phyloP scores from a whole-genome alignment of 352 stramenopile genomes.

The Halophytophthora polymorphica region DNA sequence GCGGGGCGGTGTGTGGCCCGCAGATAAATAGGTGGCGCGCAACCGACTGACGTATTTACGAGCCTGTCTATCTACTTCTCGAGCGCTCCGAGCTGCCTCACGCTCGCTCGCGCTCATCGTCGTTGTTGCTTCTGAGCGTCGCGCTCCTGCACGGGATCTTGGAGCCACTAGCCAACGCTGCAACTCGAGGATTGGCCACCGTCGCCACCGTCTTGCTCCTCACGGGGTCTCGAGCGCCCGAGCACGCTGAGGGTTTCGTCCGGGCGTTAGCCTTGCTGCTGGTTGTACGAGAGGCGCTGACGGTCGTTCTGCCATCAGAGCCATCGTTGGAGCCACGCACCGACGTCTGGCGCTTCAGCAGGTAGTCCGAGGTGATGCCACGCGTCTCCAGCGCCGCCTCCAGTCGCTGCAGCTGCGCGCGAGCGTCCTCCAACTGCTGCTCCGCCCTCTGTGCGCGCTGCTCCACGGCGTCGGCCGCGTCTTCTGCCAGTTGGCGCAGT shows the following conservation, averaged over 20 bases:
- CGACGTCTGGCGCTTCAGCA: slow-evolving; percentile 37
- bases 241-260: slow-evolving; percentile 1
- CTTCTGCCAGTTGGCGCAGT: slow-evolving; percentile 41
- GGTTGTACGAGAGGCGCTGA: too few relatives aligned
- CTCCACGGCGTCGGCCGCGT: slow-evolving; percentile 46
- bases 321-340: slow-evolving; percentile 3
- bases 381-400: slow-evolving; percentile 54
- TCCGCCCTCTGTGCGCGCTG: slow-evolving; percentile 33
- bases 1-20: too few relatives aligned
- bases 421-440: slow-evolving; percentile 23
- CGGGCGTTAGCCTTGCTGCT: slow-evolving; percentile 1
- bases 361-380: slow-evolving; percentile 63
- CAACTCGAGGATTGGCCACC: slow-evolving; percentile 2
- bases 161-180: neutral
- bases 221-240: neutral
- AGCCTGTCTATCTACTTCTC: slow-evolving; percentile 15
- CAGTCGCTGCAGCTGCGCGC: slow-evolving; percentile 30
- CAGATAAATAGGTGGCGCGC: too few relatives aligned
- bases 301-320: too few relatives aligned
- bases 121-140: slow-evolving; percentile 16
- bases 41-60: too few relatives aligned
- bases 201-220: slow-evolving; percentile 8
- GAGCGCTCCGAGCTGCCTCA: slow-evolving; percentile 10
- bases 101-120: slow-evolving; percentile 25
- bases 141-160: slow-evolving; percentile 1